A percentile compares a stretch with the other conserved stretches of the same genome.
Evolutionary conservation across 2,329 filamentous ascomycete genomes (phyloP).

Genomic region (Aureobasidium namibiae): DNA sequence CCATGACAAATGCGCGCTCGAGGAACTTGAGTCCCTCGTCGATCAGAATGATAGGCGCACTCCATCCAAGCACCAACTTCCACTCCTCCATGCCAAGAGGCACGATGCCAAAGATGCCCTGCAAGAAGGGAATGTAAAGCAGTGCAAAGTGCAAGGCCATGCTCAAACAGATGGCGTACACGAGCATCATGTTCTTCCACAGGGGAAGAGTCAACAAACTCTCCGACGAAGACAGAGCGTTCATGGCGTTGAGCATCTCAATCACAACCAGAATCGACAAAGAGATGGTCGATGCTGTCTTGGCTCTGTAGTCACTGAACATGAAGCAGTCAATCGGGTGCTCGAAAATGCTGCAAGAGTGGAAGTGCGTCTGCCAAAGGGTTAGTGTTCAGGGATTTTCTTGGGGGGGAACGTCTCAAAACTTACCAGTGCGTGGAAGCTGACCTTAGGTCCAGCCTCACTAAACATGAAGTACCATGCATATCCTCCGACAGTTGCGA

Average conservation of each 20-base stretch:
- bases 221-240: constrained; percentile 90
- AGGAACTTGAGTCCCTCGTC: constrained; percentile 76
- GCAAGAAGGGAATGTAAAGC: constrained; percentile 83
- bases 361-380: constrained; percentile 66
- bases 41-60: constrained; percentile 80
- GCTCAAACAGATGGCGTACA: constrained; percentile 85
- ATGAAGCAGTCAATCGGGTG: constrained; percentile 86
- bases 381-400: constrained; percentile 12
- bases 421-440: constrained; percentile 70
- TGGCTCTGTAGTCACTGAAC: constrained; percentile 78
- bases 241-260: constrained; percentile 99
- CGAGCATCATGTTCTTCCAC: constrained; percentile 98
- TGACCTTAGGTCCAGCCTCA: constrained; percentile 78
- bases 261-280: constrained; percentile 89
- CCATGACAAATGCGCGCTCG: constrained; percentile 45
- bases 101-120: constrained; percentile 81
- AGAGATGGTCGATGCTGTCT: constrained; percentile 86
- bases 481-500: constrained; percentile 91
- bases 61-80: constrained; percentile 83
- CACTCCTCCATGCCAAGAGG: constrained; percentile 81
- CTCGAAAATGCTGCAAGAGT: constrained; percentile 79
- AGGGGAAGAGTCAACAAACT: constrained; percentile 85
- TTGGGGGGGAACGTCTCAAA: not conserved
- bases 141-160: constrained; percentile 95
- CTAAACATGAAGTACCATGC: constrained; percentile 99